Base-by-base conservation (phyloP, 1,284 basidiomycete species). In the Kwoniella shivajii region DNA sequence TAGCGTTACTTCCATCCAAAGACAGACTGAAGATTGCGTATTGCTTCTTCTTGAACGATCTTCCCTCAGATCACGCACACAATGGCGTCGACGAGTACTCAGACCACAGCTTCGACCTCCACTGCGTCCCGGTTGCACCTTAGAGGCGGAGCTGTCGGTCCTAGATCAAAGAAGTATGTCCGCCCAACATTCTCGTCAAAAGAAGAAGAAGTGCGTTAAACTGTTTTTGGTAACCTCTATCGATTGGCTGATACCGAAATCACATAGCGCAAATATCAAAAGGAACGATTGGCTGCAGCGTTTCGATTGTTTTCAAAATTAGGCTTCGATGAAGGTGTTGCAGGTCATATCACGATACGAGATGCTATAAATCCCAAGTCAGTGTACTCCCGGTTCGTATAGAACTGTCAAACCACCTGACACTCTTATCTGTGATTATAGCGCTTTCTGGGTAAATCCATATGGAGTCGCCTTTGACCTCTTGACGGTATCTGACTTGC, bases 271-370 rank as follows among this genome's bases (percentile, higher is more conserved):
- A 76, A 78, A 56, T 82, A 76, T 50, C 66, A 82, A 51, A 85
- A 85, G 72, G 83, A 83, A 63, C 73, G 83, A 27, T 78, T 86
- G 29, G 83, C 54, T 1, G 54, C 55, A 27, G 57, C 48, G 22
- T 69, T 56, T 53, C 59, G 64, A 20, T 60, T 75, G 50, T 74
- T 78, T 80, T 83, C 80, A 26, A 78, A 82, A 54, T 70, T 82
- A 22, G 84, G 84, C 2, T 85, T 81, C 63, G 84, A 84, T 52
- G 85, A 86, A 61, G 85, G 85, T 10, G 78, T 82, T n/a, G 82
- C 84, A 5, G 84, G 84, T 0, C 85, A 86, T 69, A 83, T 87
- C 60, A 87, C 85, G 20, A 82, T 85, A 45, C 79, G 84, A 68
- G 84, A 85, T 63, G 79, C 81, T 6, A 79, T 84, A 60, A 78